Percentiles rank a stretch among this genome's conserved stretches.
phyloP scores from a whole-genome alignment of 2,329 filamentous ascomycete genomes.

The Pseudopithomyces chartarum region DNA sequence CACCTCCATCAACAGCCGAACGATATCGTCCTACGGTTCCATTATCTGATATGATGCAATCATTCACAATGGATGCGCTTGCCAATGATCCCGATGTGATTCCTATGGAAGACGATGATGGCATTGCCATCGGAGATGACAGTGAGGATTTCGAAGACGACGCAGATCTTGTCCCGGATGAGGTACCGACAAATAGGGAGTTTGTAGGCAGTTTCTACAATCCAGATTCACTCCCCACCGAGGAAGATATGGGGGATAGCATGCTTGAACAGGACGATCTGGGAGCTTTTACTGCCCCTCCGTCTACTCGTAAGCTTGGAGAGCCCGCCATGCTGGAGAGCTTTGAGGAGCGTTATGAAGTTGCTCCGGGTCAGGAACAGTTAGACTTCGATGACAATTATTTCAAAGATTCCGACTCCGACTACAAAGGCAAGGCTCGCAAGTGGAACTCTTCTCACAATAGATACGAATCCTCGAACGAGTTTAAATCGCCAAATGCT shows the following conservation, averaged over 20 bases:
- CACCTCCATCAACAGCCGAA: slow-evolving; percentile 77
- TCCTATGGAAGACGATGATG: neutral
- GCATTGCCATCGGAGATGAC: slow-evolving; percentile 51
- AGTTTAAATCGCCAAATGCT: slow-evolving; percentile 65
- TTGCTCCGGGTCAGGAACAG: slow-evolving; percentile 63
- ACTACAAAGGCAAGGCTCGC: slow-evolving; percentile 70
- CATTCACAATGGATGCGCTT: slow-evolving; percentile 87
- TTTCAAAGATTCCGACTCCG: slow-evolving; percentile 65
- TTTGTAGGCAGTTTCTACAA: slow-evolving; percentile 64
- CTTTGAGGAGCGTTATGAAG: slow-evolving; percentile 59
- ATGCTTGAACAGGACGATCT: slow-evolving; percentile 48
- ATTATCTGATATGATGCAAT: slow-evolving; percentile 85
- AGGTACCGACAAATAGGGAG: slow-evolving; percentile 45
- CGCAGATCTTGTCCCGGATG: slow-evolving; percentile 46
- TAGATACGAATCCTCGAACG: slow-evolving; percentile 70
- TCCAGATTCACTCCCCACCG: slow-evolving; percentile 45
- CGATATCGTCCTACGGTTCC: slow-evolving; percentile 90
- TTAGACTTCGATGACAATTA: slow-evolving; percentile 79
- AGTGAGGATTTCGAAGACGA: slow-evolving; percentile 45
- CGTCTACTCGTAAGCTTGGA: slow-evolving; percentile 36
- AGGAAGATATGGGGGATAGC: slow-evolving; percentile 50
- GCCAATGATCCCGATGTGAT: slow-evolving; percentile 57
- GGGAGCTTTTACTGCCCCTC: slow-evolving; percentile 40
- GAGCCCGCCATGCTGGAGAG: slow-evolving; percentile 52
- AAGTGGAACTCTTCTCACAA: slow-evolving; percentile 81